Base-by-base conservation (phyloP, 495 filamentous ascomycete species). In the Xylaria intraflava region DNA sequence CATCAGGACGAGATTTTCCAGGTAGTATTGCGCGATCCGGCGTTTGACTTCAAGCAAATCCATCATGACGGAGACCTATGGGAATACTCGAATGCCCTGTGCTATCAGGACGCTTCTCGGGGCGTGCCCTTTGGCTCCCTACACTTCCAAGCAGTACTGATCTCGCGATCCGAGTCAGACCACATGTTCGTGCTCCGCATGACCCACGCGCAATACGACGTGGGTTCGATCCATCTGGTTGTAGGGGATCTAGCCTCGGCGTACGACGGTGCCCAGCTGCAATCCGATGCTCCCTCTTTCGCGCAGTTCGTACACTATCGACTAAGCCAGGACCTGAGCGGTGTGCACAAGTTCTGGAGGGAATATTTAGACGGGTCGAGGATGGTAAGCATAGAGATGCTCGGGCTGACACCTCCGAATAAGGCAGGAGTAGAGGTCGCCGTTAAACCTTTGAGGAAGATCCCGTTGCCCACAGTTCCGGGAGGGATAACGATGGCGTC, bases 141-240 rank as follows among this genome's bases (percentile, higher is more conserved):
- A 61, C 40, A 65, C 0, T 70, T 72, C 0, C 69, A 66, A 1
- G 74, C 82, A 43, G 70, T 75, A 20, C 62, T 83, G 47, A 73
- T 79, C 43, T 73, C 75, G 38, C 69, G 73, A 41, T 69, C 69
- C 40, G 65, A 64, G 20, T 71, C 62, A 17, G 66, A 76, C 19
- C 68, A 82, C 57, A 70, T 76, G 14, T 75, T 88, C 30, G 65
- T 83, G 44, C 66, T 88, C 12, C 75, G 83, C 2, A 72, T 87
- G 5, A 86, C 83, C 0, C 84, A 88, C 55, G 82, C 83, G 5
- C 83, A 86, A 56, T 86, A 82, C 45, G 84, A 87, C 53, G 83
- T 80, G 16, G 72, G 85, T 1, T 85, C 76, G 61, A 69, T 87
- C 17, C 75, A 81, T 0, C 72, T 69, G 46, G 78, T 86, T 19